phyloP scores from a whole-genome alignment of 78 protist species.

The Monocercomonoides exilis region DNA sequence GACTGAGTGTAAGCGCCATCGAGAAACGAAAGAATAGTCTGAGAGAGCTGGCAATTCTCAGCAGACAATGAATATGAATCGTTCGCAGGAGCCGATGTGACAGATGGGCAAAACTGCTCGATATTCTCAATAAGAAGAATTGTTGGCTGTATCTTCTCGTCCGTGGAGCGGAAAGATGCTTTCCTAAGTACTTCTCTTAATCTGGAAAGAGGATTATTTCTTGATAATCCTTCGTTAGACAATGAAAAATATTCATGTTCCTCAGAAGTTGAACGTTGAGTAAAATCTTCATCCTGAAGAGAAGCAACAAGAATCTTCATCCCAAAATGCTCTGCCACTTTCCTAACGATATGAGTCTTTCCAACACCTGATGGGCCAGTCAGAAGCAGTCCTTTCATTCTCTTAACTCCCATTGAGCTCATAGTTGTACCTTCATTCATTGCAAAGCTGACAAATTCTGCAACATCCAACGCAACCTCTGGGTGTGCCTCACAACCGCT shows the following conservation, averaged over 20 bases:
- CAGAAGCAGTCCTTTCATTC: neutral
- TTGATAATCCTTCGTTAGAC: too few relatives aligned
- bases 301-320: neutral
- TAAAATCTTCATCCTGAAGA: neutral
- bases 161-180: neutral
- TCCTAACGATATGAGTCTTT: neutral
- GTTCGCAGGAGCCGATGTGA: too few relatives aligned
- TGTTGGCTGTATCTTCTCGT: neutral
- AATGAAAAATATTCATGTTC: too few relatives aligned
- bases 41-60: neutral
- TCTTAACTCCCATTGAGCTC: neutral
- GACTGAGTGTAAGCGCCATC: neutral
- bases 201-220: too few relatives aligned
- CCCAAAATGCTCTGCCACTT: neutral
- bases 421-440: too few relatives aligned
- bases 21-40: neutral
- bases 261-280: neutral
- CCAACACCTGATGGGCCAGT: neutral
- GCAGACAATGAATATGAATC: neutral
- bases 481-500: too few relatives aligned
- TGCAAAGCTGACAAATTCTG: too few relatives aligned
- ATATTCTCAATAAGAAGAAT: neutral
- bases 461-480: too few relatives aligned
- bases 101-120: neutral
- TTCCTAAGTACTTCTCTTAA: neutral